phyloP scores from a whole-genome alignment of 169 alveolate genomes.

The Eimeria acervulina region DNA sequence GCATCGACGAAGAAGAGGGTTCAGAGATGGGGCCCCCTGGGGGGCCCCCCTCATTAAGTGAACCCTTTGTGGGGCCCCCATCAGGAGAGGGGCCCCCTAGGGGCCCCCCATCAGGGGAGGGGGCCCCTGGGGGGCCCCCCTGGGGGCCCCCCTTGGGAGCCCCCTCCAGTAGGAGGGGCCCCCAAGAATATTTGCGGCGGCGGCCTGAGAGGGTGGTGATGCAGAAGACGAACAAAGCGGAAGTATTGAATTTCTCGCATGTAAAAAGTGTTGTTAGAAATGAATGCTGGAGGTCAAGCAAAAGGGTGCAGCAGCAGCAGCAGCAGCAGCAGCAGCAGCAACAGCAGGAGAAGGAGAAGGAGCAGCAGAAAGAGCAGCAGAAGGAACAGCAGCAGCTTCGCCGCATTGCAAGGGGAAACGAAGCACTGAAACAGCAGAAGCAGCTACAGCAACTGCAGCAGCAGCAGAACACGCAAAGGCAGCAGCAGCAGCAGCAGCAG shows the following conservation, averaged over 20 bases:
- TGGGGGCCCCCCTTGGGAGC: too few species aligned
- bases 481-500: too few species aligned
- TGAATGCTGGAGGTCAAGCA: not conserved
- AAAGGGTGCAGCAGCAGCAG: slow-evolving; percentile 9
- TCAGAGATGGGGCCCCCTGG: not conserved
- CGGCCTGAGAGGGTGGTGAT: slow-evolving; percentile 8
- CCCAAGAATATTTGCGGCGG: not conserved
- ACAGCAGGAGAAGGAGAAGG: not conserved
- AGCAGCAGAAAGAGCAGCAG: too few species aligned
- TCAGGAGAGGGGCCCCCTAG: not conserved
- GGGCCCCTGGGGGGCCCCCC: not conserved
- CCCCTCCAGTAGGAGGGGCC: not conserved
- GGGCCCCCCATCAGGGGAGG: not conserved
- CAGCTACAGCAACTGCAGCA: not conserved
- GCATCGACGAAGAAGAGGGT: not conserved
- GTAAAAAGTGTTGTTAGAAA: not conserved
- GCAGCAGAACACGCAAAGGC: too few species aligned
- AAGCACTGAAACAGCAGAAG: not conserved
- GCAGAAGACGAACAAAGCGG: not conserved
- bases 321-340: slow-evolving; percentile 43
- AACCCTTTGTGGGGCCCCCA: not conserved
- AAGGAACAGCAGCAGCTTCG: not conserved
- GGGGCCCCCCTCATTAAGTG: too few species aligned
- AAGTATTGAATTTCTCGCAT: not conserved
- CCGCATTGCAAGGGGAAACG: not conserved